Conservation (phyloP, 2,329 filamentous ascomycete species). For the Fusarium chuoi region DNA sequence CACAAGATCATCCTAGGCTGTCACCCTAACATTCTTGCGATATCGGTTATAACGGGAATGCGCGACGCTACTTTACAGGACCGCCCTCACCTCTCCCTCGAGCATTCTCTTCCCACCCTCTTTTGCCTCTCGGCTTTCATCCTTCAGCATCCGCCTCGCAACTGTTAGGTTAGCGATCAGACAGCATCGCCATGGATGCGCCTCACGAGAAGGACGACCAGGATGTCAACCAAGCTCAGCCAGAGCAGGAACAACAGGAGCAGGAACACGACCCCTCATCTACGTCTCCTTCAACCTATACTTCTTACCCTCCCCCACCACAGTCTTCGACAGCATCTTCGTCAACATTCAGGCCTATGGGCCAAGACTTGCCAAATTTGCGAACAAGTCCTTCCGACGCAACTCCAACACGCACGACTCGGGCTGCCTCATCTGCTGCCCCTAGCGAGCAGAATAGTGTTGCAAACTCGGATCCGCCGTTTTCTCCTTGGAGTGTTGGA, state of each 20-base stretch:
- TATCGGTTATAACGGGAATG: slow-evolving; percentile 31
- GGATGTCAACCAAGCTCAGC: slow-evolving; percentile 6
- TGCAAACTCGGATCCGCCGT: slow-evolving; percentile 36
- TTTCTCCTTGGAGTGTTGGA: slow-evolving; percentile 55
- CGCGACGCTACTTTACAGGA: slow-evolving; percentile 32
- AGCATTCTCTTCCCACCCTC: slow-evolving; percentile 12
- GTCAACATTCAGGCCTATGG: slow-evolving; percentile 13
- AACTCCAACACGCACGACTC: slow-evolving; percentile 17
- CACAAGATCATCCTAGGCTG: not conserved
- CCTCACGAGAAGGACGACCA: slow-evolving; percentile 26
- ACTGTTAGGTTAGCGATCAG: slow-evolving; percentile 32
- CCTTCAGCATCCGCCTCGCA: slow-evolving; percentile 8
- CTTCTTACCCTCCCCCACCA: slow-evolving; percentile 3
- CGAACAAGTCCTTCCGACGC: slow-evolving; percentile 5
- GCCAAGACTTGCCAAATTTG: slow-evolving; percentile 2
- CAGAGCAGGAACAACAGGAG: not conserved
- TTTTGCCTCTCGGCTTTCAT: slow-evolving; percentile 6
- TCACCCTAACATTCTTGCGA: not conserved
- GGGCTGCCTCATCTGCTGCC: slow-evolving; percentile 26
- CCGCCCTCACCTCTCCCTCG: slow-evolving; percentile 13
- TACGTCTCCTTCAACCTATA: not conserved
- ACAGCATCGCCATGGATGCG: slow-evolving; percentile 38
- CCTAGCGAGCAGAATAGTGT: slow-evolving; percentile 35
- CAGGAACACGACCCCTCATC: not conserved
- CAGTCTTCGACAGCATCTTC: slow-evolving; percentile 26